Evolutionary conservation across 345 rosid species (phyloP).

Genomic region (Bruguiera sexangula): DNA sequence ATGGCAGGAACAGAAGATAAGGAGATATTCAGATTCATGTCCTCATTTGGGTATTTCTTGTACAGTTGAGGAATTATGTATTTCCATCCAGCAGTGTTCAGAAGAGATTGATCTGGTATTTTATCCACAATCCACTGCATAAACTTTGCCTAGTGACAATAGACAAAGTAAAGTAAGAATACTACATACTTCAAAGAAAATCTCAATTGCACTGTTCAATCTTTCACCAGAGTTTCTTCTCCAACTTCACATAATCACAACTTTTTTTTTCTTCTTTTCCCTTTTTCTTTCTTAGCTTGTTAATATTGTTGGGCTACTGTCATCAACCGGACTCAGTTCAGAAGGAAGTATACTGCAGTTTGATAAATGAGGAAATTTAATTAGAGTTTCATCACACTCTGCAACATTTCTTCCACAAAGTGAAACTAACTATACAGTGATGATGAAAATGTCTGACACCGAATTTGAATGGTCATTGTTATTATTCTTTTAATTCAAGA

Average conservation of each 20-base stretch:
- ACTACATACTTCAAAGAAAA: neutral
- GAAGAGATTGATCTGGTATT: conserved; percentile 77
- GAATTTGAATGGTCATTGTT: neutral
- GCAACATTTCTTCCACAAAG: neutral
- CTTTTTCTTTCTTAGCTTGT: too few relatives aligned
- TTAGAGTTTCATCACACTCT: neutral
- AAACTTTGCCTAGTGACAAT: conserved; percentile 61
- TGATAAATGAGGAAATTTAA: neutral
- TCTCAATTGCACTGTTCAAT: neutral
- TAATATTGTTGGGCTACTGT: too few relatives aligned
- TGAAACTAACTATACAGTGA: conserved; percentile 3
- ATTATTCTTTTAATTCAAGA: conserved; percentile 3
- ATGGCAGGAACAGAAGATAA: conserved; percentile 79
- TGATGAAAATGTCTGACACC: neutral
- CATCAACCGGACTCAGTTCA: neutral
- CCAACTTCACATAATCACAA: neutral
- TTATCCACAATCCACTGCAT: conserved; percentile 90
- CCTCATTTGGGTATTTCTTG: conserved; percentile 82
- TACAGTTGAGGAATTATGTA: conserved; percentile 85
- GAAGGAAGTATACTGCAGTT: neutral
- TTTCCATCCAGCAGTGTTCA: conserved; percentile 92
- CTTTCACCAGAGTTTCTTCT: neutral
- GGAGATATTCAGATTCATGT: conserved; percentile 77
- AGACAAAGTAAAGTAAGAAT: conserved; percentile 1
- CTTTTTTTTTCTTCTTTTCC: too few relatives aligned